Conservation (phyloP, 2,329 filamentous ascomycete genomes). For the Stagonosporopsis tanaceti region DNA sequence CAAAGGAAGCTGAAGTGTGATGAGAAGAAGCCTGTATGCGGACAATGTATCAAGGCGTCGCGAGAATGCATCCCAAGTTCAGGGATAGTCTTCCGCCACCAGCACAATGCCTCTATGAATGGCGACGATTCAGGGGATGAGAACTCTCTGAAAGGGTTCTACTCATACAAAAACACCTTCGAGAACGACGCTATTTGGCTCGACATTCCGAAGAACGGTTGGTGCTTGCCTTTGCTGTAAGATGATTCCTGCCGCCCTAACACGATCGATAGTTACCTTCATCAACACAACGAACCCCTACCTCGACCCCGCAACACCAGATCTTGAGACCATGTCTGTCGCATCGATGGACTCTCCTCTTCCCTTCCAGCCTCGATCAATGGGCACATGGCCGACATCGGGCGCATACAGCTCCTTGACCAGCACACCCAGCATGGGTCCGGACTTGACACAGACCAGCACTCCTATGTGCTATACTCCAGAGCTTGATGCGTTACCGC, state of each 20-base stretch:
- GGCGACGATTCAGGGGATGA: constrained; percentile 55
- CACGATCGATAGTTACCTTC: constrained; percentile 61
- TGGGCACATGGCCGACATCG: constrained; percentile 40
- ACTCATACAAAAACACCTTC: constrained; percentile 72
- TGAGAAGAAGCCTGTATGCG: constrained; percentile 67
- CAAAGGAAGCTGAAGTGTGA: constrained; percentile 71
- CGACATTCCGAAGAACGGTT: constrained; percentile 66
- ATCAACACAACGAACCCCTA: constrained; percentile 69
- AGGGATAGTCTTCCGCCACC: constrained; percentile 71
- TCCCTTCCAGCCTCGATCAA: constrained; percentile 38
- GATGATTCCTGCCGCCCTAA: constrained; percentile 18
- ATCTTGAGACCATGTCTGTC: constrained; percentile 44
- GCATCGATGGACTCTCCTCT: constrained; percentile 44
- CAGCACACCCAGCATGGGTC: constrained; percentile 55
- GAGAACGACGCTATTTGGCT: constrained; percentile 68
- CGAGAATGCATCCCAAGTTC: constrained; percentile 68
- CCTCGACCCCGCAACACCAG: constrained; percentile 56
- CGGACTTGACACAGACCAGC: constrained; percentile 62
- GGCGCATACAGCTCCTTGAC: constrained; percentile 35
- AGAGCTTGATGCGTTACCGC: constrained; percentile 39
- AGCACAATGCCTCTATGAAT: constrained; percentile 75
- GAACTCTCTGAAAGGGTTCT: constrained; percentile 66
- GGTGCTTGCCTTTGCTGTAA: constrained; percentile 15
- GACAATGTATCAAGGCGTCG: constrained; percentile 67
- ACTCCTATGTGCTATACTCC: constrained; percentile 39